Base-by-base conservation (phyloP, 1,284 basidiomycete genomes). In the Cryptococcus sp. region DNA sequence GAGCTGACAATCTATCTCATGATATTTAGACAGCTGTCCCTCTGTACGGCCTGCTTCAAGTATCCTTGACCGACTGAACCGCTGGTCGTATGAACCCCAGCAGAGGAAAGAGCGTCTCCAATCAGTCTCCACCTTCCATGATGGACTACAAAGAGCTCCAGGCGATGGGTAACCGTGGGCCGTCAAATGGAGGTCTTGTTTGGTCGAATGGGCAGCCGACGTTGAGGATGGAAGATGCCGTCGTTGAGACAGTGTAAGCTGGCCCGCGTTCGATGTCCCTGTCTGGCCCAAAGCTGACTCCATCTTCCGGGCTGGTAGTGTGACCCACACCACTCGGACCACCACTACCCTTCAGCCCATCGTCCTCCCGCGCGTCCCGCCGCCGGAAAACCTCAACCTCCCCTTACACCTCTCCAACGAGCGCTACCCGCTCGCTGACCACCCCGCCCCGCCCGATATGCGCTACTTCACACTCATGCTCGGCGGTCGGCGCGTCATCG, bases 161-260 rank as follows among this genome's bases (percentile, higher is more conserved):
- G 11, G 45, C 46, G n/a, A 37, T 50, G 2, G 44, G 23, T 4
- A 49, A 39, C 24, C 45, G 56, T 13, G 53, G 46, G 9, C 53
- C 44, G 11, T 28, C 55, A 6, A 49, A 52, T 8, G 48, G 48
- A 2, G 61, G 63, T 2, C n/a, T 67, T 23, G 45, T 24, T 8
- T 71, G 66, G 66, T 40, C 49, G 13, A 58, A 56, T 56, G 60
- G 57, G 7, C 64, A 62, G 8, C 68, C 71, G 0, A 59, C 70
- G 35, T 61, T 76, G 36, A 59, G 66, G 39, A 68, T 76, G 62
- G 69, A 75, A 49, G 67, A 71, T 62, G 75, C 70, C 4, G 65
- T 76, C 3, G 72, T 73, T 1, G 73, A 76, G 64, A 74, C 72
- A 33, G 70, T 73, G 74, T 76, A 57, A 62, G 74, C 62, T 33